Evolutionary conservation across 1,139 yeast genomes (phyloP).

Genomic region (Kurtzmaniella quercitrusa): DNA sequence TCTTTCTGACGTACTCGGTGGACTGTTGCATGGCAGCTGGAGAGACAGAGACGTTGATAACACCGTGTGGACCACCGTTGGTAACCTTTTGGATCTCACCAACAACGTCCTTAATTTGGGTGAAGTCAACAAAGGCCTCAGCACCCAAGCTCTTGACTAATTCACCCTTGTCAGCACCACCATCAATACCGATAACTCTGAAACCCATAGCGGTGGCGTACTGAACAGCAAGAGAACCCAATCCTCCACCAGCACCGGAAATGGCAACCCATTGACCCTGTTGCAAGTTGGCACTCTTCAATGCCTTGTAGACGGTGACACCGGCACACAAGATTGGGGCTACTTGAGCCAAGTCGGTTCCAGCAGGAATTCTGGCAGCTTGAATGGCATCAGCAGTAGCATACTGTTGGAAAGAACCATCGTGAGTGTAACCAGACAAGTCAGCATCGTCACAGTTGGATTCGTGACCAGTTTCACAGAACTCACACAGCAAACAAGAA

Average conservation of each 20-base stretch:
- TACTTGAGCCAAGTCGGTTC: slow-evolving; percentile 30
- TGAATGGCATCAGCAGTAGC: slow-evolving; percentile 57
- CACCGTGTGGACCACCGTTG: slow-evolving; percentile 62
- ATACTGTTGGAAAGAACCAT: slow-evolving; percentile 82
- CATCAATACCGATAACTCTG: slow-evolving; percentile 73
- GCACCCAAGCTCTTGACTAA: slow-evolving; percentile 60
- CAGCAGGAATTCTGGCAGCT: slow-evolving; percentile 32
- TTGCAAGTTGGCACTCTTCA: slow-evolving; percentile 59
- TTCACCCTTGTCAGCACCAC: slow-evolving; percentile 62
- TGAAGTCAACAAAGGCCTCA: slow-evolving; percentile 66
- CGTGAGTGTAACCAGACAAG: slow-evolving; percentile 75
- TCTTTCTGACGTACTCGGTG: slow-evolving; percentile 62
- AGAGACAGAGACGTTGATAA: slow-evolving; percentile 75
- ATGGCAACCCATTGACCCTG: slow-evolving; percentile 81
- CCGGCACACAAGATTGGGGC: slow-evolving; percentile 65
- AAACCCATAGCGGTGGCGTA: slow-evolving; percentile 81
- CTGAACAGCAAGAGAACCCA: slow-evolving; percentile 77
- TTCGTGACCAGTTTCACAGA: slow-evolving; percentile 64
- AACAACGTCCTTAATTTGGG: slow-evolving; percentile 31
- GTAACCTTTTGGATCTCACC: slow-evolving; percentile 23
- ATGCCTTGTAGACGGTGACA: slow-evolving; percentile 79
- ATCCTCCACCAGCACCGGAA: slow-evolving; percentile 84
- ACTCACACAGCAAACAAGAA: slow-evolving; percentile 71
- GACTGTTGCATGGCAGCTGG: slow-evolving; percentile 69
- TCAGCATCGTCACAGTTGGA: slow-evolving; percentile 66